Conservation (phyloP, 768 basidiomycete species). For the Amanita rubescens region DNA sequence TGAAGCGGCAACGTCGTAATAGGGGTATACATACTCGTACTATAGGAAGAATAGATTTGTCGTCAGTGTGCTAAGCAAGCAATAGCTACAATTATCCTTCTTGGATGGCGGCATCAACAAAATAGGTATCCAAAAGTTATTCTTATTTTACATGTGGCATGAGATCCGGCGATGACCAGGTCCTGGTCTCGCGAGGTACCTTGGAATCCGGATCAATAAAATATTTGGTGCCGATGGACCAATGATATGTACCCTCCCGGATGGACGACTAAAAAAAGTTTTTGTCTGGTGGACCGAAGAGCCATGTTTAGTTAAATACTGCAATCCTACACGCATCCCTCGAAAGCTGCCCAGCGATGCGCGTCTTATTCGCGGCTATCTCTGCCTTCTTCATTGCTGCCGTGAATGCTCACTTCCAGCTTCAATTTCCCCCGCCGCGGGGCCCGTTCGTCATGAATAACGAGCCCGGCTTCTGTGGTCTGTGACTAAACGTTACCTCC, state of each 20-base stretch:
- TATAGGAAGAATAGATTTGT: too few relatives aligned
- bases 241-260: background rate
- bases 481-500: conserved; percentile 11
- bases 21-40: too few relatives aligned
- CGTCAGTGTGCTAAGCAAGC: too few relatives aligned
- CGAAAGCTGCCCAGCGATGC: background rate
- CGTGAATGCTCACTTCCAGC: conserved; percentile 64
- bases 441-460: conserved; percentile 53
- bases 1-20: background rate
- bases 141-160: too few relatives aligned
- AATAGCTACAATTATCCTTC: too few relatives aligned
- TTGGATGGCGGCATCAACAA: too few relatives aligned
- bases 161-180: too few relatives aligned
- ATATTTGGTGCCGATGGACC: too few relatives aligned
- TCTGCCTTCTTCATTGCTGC: conserved; percentile 25
- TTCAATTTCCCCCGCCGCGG: conserved; percentile 64
- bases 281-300: background rate
- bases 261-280: conserved; percentile 9
- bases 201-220: too few relatives aligned
- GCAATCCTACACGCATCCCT: background rate
- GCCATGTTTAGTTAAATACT: background rate
- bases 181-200: too few relatives aligned
- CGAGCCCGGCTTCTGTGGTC: conserved; percentile 61
- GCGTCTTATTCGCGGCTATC: background rate
- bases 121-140: too few relatives aligned